Conservation (phyloP, 2,329 filamentous ascomycete genomes). For the Epichloe hybrida region DNA sequence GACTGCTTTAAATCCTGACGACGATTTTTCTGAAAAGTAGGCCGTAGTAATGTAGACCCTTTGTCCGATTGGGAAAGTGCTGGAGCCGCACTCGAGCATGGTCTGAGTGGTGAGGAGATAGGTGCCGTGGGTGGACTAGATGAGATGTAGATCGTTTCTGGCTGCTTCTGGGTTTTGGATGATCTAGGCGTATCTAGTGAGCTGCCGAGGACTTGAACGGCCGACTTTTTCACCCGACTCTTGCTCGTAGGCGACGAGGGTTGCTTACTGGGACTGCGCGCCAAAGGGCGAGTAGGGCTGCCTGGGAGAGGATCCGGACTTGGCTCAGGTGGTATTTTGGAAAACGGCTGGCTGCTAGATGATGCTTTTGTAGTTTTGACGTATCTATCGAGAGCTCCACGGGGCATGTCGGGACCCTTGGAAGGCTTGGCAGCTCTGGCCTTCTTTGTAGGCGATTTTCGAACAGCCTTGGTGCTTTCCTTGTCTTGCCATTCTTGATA, state of each 20-base stretch:
- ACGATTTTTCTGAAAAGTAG: conserved; percentile 11
- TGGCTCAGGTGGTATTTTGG: conserved; percentile 4
- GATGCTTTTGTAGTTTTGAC: conserved; percentile 25
- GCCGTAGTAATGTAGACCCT: conserved; percentile 13
- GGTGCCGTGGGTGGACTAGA: conserved; percentile 26
- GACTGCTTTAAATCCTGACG: conserved; percentile 19
- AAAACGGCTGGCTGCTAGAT: neutral
- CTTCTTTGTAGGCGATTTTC: conserved; percentile 13
- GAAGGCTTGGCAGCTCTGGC: conserved; percentile 7
- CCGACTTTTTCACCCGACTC: conserved; percentile 11
- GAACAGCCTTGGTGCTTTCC: conserved; percentile 10
- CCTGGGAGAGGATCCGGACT: neutral
- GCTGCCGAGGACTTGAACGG: conserved; percentile 27
- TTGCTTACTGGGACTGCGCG: conserved; percentile 22
- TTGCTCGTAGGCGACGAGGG: conserved; percentile 12
- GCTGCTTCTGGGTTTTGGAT: conserved; percentile 9
- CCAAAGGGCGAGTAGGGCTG: neutral
- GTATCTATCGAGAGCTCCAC: conserved; percentile 27
- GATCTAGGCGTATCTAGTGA: conserved; percentile 30
- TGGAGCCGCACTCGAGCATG: conserved; percentile 4
- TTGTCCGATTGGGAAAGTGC: conserved; percentile 7
- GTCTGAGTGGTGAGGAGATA: conserved; percentile 10
- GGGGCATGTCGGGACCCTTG: conserved; percentile 10
- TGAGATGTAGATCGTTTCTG: conserved; percentile 30
- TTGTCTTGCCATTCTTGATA: conserved; percentile 17